Base-by-base conservation (phyloP, 345 rosid species). In the Kernera saxatilis region DNA sequence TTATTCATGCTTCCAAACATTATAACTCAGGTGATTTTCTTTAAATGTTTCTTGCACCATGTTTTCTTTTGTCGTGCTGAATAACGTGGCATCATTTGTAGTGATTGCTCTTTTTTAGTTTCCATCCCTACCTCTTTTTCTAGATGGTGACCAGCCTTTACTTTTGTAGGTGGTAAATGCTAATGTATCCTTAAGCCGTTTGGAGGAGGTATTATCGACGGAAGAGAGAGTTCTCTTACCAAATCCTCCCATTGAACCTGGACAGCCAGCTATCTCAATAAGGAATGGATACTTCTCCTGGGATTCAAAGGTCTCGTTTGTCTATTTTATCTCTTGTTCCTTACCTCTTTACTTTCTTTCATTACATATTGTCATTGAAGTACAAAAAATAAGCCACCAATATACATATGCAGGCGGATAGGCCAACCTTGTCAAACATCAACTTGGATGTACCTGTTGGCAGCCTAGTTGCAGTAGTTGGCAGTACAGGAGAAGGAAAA, bases 401-500 rank as follows among this genome's bases (percentile, higher is more conserved):
- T 61, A 43, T 54, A 56, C 65, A 55, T 55, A 27, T 69, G 71
- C 85, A 94, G 99, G 93, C 86, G 44, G 99, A 89, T 83, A 89
- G 75, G 69, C 93, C 96, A 21, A 82, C 98, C 45, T 81, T 94
- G 78, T 94, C 92, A 71, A 81, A 94, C 73, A 79, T 94, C 80
- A 91, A 89, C 79, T 70, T 91, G 82, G 96, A 89, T 78, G 55
- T 94, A 70, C 98, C 98, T 52, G 15, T 81, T 59, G 99, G 99
- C 22, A 88, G 92, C 86, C 81, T 94, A 75, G 98, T 94, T 70
- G 99, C 99, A 15, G 56, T 94, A 58, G 99, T 94, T 81, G 99
- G 99, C 51, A 82, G 98, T 76, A 91, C 99, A 18, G 99, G 99
- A 60, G 99, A 91, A 83, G 99, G 99, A 75, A 94, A 94, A 81